A percentile compares a stretch with the other conserved stretches of the same genome.
These are phyloP conservation scores for Dissophora globulifera DNA, from an alignment of 192 early-diverging fungal species.

Conservation along the genomic window DNA sequence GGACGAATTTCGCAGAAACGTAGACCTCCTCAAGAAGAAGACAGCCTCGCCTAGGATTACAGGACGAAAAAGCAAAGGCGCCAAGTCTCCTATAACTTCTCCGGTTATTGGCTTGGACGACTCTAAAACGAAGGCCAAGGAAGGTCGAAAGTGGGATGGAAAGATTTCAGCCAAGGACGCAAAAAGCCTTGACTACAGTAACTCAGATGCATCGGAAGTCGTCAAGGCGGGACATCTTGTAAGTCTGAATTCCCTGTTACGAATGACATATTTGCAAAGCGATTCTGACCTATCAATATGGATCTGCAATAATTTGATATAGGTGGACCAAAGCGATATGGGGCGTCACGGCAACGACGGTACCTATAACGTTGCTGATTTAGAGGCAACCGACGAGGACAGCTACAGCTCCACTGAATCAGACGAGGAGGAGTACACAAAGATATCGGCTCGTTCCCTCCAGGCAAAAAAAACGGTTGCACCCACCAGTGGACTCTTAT, in stretches of 20 bases:
- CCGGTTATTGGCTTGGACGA: slow-evolving; percentile 41
- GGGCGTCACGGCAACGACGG: slow-evolving; percentile 75
- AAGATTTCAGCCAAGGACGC: slow-evolving; percentile 66
- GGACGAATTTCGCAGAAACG: slow-evolving; percentile 63
- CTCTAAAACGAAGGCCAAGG: slow-evolving; percentile 53
- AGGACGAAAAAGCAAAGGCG: slow-evolving; percentile 26
- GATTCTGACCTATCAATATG: too few species aligned
- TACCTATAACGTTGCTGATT: slow-evolving; percentile 81
- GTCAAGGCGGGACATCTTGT: slow-evolving; percentile 42
- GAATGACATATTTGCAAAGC: too few species aligned
- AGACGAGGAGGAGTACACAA: slow-evolving; percentile 57
- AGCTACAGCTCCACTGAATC: slow-evolving; percentile 67
- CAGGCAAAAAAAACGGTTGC: slow-evolving; percentile 23
- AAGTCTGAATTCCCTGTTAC: slow-evolving; percentile 1
- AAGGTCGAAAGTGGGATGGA: slow-evolving; percentile 81
- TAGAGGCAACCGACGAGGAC: slow-evolving; percentile 64
- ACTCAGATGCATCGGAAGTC: slow-evolving; percentile 24
- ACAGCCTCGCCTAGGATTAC: slow-evolving; percentile 48
- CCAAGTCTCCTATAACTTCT: slow-evolving; percentile 26
- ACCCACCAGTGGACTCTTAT: slow-evolving; percentile 62
- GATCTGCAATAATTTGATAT: not conserved
- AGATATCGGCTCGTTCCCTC: slow-evolving; percentile 30
- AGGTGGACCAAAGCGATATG: slow-evolving; percentile 69
- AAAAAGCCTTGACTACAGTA: slow-evolving; percentile 64
- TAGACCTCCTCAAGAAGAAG: slow-evolving; percentile 56